Evolutionary conservation across 768 basidiomycete species (phyloP), one percentile per base, ranked within the genome.

Genomic region (Trametes coccinea): DNA sequence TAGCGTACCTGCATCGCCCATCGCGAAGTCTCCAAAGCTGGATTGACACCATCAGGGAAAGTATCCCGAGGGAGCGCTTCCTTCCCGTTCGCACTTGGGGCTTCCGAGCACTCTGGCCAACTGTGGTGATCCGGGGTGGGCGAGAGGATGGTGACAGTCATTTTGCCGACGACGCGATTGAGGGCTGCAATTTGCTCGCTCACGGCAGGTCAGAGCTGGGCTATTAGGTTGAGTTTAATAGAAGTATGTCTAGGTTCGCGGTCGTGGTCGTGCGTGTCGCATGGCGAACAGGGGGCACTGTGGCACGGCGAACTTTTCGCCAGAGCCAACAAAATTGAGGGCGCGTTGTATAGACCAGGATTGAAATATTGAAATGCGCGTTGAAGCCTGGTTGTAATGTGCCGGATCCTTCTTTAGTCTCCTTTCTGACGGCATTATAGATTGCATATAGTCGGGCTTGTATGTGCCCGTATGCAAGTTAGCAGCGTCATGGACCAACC

Each of bases 21-120:
- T 67, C 85, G 75, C 8, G 87, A 81, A 57, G 78, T 83, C 39
- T 77, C 72, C 14, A 89, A 70, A 48, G 89, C 89, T 9, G 88
- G 89, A 65, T 88, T 91, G 14, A 53, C 52, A 27, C 53, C 52
- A 8, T 53, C 49, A 16, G 57, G 30, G 17, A 44, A 52, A 2
- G 41, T 4, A 11, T 59, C 49, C 6, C 40, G 53, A 44, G 27
- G 14, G 14, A 30, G 40, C 40, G 22, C 16, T 5, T 31, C 13
- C 14, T 53, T 44, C 53, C 22, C 41, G 5, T 30, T 44, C 4
- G 16, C 29, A 3, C 5, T 47, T 5, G 9, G 34, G 14, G 29
- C 39, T 16, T 57, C 56, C 5, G 48, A 34, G 16, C 10, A 1
- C 5, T 33, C 39, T 5, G 13, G 14, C 9, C 39, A 40, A 2